phyloP scores from a whole-genome alignment of 2,329 filamentous ascomycete species.

The Lachnellula subtilissima region DNA sequence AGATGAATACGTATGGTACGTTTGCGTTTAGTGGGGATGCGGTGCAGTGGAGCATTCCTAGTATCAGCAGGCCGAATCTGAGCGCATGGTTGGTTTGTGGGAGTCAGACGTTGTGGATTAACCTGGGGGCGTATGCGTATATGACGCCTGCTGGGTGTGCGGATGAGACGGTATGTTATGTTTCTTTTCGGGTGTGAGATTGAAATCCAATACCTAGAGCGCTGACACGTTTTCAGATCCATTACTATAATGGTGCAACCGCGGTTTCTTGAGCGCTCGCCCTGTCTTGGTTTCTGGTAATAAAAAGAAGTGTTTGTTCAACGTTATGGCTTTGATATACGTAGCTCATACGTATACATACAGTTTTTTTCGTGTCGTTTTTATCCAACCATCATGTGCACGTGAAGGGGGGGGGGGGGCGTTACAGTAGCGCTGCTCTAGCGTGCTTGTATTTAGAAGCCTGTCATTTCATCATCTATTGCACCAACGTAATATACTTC shows the following conservation, averaged over 20 bases:
- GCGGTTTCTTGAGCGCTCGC: slow-evolving; percentile 17
- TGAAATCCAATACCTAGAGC: not conserved
- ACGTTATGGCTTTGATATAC: too few relatives aligned
- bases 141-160: slow-evolving; percentile 49
- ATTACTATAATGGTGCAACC: slow-evolving; percentile 39
- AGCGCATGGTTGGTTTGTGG: slow-evolving; percentile 56
- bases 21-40: slow-evolving; percentile 56
- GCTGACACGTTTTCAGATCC: slow-evolving; percentile 31
- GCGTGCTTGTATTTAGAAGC: too few relatives aligned
- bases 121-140: slow-evolving; percentile 55
- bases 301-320: too few relatives aligned
- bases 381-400: too few relatives aligned
- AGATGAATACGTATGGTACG: slow-evolving; percentile 49
- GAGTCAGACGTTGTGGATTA: slow-evolving; percentile 49
- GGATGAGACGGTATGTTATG: slow-evolving; percentile 49
- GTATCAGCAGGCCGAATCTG: slow-evolving; percentile 47
- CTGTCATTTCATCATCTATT: too few relatives aligned
- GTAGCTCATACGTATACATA: too few relatives aligned
- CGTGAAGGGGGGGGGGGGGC: too few relatives aligned
- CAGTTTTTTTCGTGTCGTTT: too few relatives aligned
- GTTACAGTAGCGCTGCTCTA: too few relatives aligned
- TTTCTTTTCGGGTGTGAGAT: not conserved
- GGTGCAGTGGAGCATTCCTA: slow-evolving; percentile 47
- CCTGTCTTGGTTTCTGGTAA: too few relatives aligned
- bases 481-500: too few relatives aligned